These are phyloP conservation scores for Phlyctochytrium bullatum DNA, from an alignment of 192 early-diverging fungal species.

Conservation along the genomic window DNA sequence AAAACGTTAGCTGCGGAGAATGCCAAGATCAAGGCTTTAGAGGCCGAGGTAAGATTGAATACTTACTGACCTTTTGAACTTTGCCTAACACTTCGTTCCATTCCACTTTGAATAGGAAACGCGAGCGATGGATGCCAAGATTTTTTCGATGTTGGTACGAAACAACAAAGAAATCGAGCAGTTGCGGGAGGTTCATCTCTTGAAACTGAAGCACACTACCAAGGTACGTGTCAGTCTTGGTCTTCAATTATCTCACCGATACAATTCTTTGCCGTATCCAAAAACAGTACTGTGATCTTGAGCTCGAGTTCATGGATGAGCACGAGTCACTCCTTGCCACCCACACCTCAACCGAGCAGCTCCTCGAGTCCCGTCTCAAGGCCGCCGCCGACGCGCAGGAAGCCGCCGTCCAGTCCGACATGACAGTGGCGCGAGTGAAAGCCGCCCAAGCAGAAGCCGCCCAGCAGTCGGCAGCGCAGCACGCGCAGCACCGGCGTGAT, in stretches of 20 bases:
- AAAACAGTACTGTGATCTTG: constrained; percentile 24
- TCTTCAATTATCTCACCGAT: not conserved
- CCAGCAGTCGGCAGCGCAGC: constrained; percentile 12
- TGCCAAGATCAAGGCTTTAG: constrained; percentile 9
- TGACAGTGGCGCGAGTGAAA: constrained; percentile 14
- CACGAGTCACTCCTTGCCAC: constrained; percentile 26
- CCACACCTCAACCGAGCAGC: constrained; percentile 23
- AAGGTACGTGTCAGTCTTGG: constrained; percentile 8
- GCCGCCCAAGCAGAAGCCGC: constrained; percentile 9
- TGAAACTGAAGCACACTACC: constrained; percentile 23
- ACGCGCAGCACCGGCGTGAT: constrained; percentile 12
- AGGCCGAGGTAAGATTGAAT: constrained; percentile 2
- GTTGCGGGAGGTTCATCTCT: constrained; percentile 25
- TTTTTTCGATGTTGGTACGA: constrained; percentile 15
- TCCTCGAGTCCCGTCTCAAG: constrained; percentile 23
- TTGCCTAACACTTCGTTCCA: too few species aligned
- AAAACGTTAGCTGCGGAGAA: constrained; percentile 25
- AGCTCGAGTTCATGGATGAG: constrained; percentile 26
- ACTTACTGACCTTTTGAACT: not conserved
- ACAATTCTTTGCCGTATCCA: too few species aligned
- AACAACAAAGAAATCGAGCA: constrained; percentile 32
- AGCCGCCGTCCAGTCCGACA: constrained; percentile 16
- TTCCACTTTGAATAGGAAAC: too few species aligned
- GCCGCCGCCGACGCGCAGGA: constrained; percentile 20
- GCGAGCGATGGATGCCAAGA: constrained; percentile 16